These are phyloP conservation scores for Byssochlamys sp. DNA, from an alignment of 2,329 filamentous ascomycete species.

Conservation along the genomic window DNA sequence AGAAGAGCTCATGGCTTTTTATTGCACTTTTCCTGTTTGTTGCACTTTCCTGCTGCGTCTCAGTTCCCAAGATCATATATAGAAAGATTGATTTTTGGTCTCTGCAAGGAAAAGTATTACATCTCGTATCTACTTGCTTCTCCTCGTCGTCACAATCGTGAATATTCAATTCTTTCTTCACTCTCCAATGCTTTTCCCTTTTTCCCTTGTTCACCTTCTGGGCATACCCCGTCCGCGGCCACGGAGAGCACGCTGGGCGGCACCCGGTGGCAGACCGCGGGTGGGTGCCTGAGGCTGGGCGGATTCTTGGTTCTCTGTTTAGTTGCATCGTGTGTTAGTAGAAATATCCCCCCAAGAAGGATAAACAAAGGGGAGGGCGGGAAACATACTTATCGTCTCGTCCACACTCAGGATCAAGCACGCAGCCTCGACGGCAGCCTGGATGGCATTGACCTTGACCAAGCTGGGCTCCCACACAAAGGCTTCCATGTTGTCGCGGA, in stretches of 20 bases:
- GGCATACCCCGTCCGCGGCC: conserved; percentile 87
- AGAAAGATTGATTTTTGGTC: not conserved
- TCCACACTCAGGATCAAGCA: conserved; percentile 94
- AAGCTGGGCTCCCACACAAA: conserved; percentile 97
- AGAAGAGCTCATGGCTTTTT: too few species aligned
- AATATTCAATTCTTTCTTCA: not conserved
- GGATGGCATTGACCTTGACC: conserved; percentile 93
- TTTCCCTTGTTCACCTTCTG: conserved; percentile 48
- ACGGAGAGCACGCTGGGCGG: conserved; percentile 77
- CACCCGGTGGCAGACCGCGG: conserved; percentile 64
- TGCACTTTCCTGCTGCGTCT: not conserved
- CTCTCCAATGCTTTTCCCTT: not conserved
- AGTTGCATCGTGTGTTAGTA: not conserved
- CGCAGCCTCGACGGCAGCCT: conserved; percentile 87
- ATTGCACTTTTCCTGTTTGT: not conserved
- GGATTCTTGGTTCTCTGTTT: conserved; percentile 80
- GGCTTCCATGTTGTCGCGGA: conserved; percentile 83
- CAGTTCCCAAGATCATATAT: not conserved
- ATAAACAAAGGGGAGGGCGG: not conserved
- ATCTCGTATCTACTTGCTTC: not conserved
- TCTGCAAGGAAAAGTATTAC: not conserved
- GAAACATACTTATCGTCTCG: conserved; percentile 76
- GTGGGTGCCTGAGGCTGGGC: conserved; percentile 70
- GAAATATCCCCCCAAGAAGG: not conserved
- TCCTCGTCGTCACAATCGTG: not conserved